Percentiles rank a stretch among this genome's conserved stretches.
Evolutionary conservation across 305 asterid species (phyloP).

Genomic region (Fraxinus nigra): DNA sequence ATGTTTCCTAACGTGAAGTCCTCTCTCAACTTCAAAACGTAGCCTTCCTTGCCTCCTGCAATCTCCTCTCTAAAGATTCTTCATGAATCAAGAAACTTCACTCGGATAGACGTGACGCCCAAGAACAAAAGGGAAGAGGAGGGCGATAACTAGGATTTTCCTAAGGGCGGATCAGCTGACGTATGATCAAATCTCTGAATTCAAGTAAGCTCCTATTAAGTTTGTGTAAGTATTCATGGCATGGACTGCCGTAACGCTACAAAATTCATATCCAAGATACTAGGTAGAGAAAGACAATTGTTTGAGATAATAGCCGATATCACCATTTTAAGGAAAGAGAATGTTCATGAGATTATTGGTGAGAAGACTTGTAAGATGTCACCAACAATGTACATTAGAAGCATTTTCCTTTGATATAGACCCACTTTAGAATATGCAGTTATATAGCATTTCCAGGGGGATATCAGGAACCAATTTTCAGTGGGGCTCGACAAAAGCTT

Average conservation of each 20-base stretch:
- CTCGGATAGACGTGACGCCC: too few relatives aligned
- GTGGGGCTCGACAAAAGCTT: background rate
- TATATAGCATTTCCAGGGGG: background rate
- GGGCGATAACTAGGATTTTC: too few relatives aligned
- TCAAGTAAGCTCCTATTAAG: too few relatives aligned
- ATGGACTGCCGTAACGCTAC: constrained; percentile 62
- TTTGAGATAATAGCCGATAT: constrained; percentile 53
- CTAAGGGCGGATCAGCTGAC: too few relatives aligned
- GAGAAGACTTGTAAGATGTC: constrained; percentile 19
- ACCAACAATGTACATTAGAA: background rate
- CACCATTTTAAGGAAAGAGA: constrained; percentile 61
- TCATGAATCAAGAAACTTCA: too few relatives aligned
- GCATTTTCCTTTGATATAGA: background rate
- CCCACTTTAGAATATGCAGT: background rate
- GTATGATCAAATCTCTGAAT: too few relatives aligned
- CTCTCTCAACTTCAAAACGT: too few relatives aligned
- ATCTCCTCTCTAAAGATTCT: too few relatives aligned
- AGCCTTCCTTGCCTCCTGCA: too few relatives aligned
- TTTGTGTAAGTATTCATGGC: background rate
- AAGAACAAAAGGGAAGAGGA: too few relatives aligned
- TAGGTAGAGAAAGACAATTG: constrained; percentile 48
- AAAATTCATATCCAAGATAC: constrained; percentile 47
- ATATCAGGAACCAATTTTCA: background rate
- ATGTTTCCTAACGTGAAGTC: too few relatives aligned
- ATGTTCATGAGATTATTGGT: constrained; percentile 72